Percentiles rank a stretch among this genome's conserved stretches.
Conservation (phyloP, 345 rosid species). For the Arabidopsis suecica region DNA sequence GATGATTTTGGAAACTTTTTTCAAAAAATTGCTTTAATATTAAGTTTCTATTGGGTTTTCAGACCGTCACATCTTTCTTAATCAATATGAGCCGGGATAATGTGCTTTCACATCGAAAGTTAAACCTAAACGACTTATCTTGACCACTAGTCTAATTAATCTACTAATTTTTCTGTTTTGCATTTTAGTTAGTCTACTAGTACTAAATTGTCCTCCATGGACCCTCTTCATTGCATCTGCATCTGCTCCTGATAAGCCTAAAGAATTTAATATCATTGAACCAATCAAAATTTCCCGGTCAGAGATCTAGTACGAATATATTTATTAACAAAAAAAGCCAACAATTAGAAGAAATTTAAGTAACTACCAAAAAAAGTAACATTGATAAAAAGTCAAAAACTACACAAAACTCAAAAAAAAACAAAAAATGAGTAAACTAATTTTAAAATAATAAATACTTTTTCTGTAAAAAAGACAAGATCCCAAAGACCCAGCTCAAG, state of each 20-base stretch:
- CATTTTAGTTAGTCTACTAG: not conserved
- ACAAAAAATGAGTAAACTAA: constrained; percentile 13
- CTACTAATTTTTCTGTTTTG: not conserved
- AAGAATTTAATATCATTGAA: not conserved
- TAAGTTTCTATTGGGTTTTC: no score
- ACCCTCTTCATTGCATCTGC: not conserved
- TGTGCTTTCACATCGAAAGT: not conserved
- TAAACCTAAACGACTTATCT: not conserved
- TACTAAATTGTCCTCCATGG: not conserved
- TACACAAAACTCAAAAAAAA: not conserved
- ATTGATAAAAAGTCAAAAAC: not conserved
- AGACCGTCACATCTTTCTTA: no score
- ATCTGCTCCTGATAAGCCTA: not conserved
- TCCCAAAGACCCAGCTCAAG: constrained; percentile 13
- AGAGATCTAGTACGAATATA: not conserved
- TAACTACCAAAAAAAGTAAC: not conserved
- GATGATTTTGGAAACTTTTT: no score
- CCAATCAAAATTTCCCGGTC: not conserved
- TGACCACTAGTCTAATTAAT: not conserved
- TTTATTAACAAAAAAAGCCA: not conserved
- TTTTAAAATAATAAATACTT: not conserved
- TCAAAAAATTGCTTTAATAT: no score
- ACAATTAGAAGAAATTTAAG: not conserved
- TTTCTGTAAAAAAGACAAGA: constrained; percentile 28
- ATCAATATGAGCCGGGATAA: not conserved